Conservation (phyloP, 257 asterid species). For the Fraxinus quadrangulata region DNA sequence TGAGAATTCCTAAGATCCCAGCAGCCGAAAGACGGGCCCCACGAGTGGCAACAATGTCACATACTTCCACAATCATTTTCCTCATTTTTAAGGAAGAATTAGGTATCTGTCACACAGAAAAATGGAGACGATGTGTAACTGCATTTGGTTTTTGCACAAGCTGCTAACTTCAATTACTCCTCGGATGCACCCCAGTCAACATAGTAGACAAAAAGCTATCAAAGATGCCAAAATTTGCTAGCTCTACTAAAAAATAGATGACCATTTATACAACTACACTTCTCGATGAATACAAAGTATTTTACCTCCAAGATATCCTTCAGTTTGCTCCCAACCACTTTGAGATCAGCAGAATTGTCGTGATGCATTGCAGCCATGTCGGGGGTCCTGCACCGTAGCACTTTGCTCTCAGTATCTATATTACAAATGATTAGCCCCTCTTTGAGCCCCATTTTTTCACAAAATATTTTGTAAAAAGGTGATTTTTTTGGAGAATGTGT, state of each 20-base stretch:
- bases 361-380: slow-evolving; percentile 86
- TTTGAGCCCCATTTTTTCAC: no score
- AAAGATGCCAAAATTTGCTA: neutral
- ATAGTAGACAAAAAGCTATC: neutral
- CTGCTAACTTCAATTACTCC: neutral
- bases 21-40: slow-evolving; percentile 93
- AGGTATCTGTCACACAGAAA: slow-evolving; percentile 46
- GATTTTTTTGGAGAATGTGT: no score
- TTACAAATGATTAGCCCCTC: neutral
- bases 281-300: neutral
- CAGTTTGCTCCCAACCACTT: slow-evolving; percentile 71
- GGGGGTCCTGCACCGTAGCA: slow-evolving; percentile 57
- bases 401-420: slow-evolving; percentile 6
- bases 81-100: slow-evolving; percentile 63
- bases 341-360: slow-evolving; percentile 77
- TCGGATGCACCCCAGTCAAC: neutral
- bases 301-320: slow-evolving; percentile 75
- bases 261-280: neutral
- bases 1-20: slow-evolving; percentile 74
- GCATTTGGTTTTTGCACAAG: neutral
- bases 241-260: neutral
- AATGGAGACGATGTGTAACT: neutral
- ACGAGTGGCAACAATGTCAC: slow-evolving; percentile 69
- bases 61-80: slow-evolving; percentile 58
- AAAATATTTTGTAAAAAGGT: no score